A percentile compares a stretch with the other conserved stretches of the same genome.
These are phyloP conservation scores for Fusarium nematophilum DNA, from an alignment of 2,329 filamentous ascomycete species.

Conservation along the genomic window DNA sequence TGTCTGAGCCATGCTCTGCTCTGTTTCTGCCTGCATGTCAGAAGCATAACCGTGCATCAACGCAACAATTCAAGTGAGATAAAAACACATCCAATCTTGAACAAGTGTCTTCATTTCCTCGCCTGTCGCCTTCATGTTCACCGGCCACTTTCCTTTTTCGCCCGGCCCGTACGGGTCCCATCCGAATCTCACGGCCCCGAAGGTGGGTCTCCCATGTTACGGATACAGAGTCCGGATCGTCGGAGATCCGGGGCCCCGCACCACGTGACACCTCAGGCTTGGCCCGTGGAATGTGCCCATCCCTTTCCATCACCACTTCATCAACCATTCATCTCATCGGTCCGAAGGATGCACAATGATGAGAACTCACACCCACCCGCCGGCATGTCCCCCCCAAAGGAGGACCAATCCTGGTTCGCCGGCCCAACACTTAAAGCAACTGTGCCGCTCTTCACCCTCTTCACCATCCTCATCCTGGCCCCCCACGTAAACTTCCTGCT, in stretches of 20 bases:
- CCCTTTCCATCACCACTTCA: background rate
- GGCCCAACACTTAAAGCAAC: slow-evolving; percentile 27
- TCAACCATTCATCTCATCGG: background rate
- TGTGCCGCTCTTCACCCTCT: slow-evolving; percentile 25
- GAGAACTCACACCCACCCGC: background rate
- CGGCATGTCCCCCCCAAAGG: background rate
- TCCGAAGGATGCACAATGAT: slow-evolving; percentile 25
- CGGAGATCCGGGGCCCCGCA: slow-evolving; percentile 15
- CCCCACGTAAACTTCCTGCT: slow-evolving; percentile 22
- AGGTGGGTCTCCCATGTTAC: slow-evolving; percentile 7
- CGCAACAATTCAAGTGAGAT: no score
- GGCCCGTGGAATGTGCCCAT: background rate
- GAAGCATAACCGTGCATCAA: no score
- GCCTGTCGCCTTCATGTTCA: no score
- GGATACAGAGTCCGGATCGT: slow-evolving; percentile 1
- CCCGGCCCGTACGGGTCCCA: no score
- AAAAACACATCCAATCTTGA: no score
- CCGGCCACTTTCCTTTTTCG: no score
- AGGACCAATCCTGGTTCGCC: slow-evolving; percentile 19
- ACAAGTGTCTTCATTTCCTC: no score
- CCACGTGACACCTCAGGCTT: slow-evolving; percentile 32
- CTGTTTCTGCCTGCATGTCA: no score
- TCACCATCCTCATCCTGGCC: slow-evolving; percentile 31
- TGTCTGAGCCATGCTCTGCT: no score
- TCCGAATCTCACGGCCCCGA: slow-evolving; percentile 1